These are phyloP conservation scores for Lactifluus volemus DNA, from an alignment of 768 basidiomycete species.

Conservation along the genomic window DNA sequence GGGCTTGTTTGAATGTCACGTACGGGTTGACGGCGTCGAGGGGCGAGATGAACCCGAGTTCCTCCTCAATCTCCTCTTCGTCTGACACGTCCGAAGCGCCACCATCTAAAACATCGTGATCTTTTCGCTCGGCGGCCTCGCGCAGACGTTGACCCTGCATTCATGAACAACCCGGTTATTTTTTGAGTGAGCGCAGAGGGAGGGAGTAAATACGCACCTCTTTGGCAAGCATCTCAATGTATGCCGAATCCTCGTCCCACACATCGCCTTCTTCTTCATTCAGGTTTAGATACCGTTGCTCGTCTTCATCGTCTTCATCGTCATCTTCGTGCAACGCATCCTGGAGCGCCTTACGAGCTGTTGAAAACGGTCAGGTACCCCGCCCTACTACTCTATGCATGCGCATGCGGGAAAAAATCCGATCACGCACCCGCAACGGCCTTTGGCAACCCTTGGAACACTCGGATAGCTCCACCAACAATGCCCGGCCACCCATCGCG, in stretches of 20 bases:
- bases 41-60: constrained; percentile 78
- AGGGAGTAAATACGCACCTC: constrained; percentile 41
- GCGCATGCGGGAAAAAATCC: neutral
- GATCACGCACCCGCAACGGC: constrained; percentile 57
- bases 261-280: constrained; percentile 78
- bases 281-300: constrained; percentile 48
- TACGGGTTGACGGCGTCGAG: constrained; percentile 77
- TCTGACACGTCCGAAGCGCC: constrained; percentile 29
- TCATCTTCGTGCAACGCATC: constrained; percentile 28
- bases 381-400: neutral
- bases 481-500: constrained; percentile 70
- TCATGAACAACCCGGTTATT: too few species aligned
- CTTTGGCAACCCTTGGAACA: constrained; percentile 72
- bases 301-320: constrained; percentile 24
- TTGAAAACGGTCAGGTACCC: neutral
- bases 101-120: constrained; percentile 11
- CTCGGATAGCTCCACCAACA: constrained; percentile 56
- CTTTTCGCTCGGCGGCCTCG: constrained; percentile 43
- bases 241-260: constrained; percentile 85
- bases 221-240: constrained; percentile 76
- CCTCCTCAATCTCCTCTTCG: constrained; percentile 62
- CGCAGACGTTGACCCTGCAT: constrained; percentile 63
- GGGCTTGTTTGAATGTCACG: constrained; percentile 63
- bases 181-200: neutral
- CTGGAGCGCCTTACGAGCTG: constrained; percentile 56